These are phyloP conservation scores for Sporormia fimetaria DNA, from an alignment of 495 filamentous ascomycete species.

Conservation along the genomic window DNA sequence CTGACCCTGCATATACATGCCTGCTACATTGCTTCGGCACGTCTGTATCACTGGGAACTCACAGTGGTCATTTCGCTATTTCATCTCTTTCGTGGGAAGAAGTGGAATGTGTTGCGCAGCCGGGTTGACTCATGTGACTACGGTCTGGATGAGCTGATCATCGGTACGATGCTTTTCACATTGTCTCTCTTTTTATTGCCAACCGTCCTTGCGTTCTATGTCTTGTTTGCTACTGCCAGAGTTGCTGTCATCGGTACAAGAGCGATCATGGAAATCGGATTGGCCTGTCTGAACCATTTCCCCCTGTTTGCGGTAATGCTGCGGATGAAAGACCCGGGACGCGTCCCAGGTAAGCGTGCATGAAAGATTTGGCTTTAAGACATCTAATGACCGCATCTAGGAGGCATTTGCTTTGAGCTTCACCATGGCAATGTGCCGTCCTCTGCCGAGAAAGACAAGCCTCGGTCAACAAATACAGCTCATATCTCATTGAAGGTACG, in stretches of 20 bases:
- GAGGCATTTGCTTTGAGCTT: slow-evolving; percentile 84
- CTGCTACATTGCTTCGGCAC: slow-evolving; percentile 91
- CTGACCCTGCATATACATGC: slow-evolving; percentile 93
- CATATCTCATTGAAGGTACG: slow-evolving; percentile 71
- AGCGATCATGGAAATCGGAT: slow-evolving; percentile 73
- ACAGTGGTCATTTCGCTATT: slow-evolving; percentile 93
- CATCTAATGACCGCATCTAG: slow-evolving; percentile 33
- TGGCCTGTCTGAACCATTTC: slow-evolving; percentile 96
- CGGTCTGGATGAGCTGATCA: slow-evolving; percentile 90
- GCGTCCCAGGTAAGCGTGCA: slow-evolving; percentile 59
- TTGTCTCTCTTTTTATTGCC: slow-evolving; percentile 90
- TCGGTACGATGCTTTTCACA: slow-evolving; percentile 94
- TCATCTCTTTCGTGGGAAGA: slow-evolving; percentile 95
- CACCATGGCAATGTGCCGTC: slow-evolving; percentile 50
- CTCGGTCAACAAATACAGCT: slow-evolving; percentile 37
- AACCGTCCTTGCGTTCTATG: slow-evolving; percentile 90
- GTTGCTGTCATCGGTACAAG: slow-evolving; percentile 93
- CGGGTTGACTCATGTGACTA: slow-evolving; percentile 99
- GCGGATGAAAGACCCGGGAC: slow-evolving; percentile 79
- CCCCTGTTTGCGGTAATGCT: slow-evolving; percentile 96
- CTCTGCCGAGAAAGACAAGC: slow-evolving; percentile 10
- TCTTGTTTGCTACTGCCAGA: slow-evolving; percentile 86
- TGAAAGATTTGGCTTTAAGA: slow-evolving; percentile 7
- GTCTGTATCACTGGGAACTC: slow-evolving; percentile 97
- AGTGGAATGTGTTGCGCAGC: slow-evolving; percentile 91